These are phyloP conservation scores for Plasmodium gaboni DNA, from an alignment of 169 alveolate genomes.

Conservation along the genomic window DNA sequence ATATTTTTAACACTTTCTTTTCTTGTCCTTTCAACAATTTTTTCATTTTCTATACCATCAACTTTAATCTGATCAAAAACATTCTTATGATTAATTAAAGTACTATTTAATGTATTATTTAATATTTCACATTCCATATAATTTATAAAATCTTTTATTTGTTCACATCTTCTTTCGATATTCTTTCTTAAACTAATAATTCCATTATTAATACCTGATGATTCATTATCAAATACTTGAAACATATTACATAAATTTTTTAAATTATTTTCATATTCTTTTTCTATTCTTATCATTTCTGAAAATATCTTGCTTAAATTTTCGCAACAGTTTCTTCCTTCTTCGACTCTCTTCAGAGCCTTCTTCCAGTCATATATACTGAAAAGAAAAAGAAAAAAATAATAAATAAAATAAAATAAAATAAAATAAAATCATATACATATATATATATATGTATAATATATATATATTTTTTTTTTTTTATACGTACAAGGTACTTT, in stretches of 20 bases:
- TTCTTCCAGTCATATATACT: conserved; percentile 61
- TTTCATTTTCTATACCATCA: conserved; percentile 64
- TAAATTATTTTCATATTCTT: conserved; percentile 49
- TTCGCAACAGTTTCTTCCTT: conserved; percentile 57
- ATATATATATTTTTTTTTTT: not conserved
- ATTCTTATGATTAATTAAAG: conserved; percentile 46
- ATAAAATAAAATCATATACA: not conserved
- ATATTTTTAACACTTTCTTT: conserved; percentile 42
- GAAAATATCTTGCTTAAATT: conserved; percentile 20
- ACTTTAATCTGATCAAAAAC: conserved; percentile 52
- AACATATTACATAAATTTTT: conserved; percentile 30
- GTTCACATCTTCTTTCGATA: conserved; percentile 68
- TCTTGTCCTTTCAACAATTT: conserved; percentile 34
- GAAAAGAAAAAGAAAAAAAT: not conserved
- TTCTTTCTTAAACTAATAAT: conserved; percentile 47
- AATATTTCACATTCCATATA: conserved; percentile 51
- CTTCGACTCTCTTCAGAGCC: conserved; percentile 54
- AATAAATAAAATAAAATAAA: not conserved
- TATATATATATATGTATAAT: not conserved
- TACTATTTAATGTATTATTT: conserved; percentile 45
- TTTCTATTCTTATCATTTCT: conserved; percentile 45
- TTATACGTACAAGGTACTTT: conserved; percentile 36
- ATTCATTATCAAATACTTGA: conserved; percentile 30
- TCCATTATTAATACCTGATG: conserved; percentile 59
- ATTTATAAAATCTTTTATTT: conserved; percentile 58